Evolutionary conservation across 345 rosid genomes (phyloP).

Genomic region (Eucalyptus tenuipes): DNA sequence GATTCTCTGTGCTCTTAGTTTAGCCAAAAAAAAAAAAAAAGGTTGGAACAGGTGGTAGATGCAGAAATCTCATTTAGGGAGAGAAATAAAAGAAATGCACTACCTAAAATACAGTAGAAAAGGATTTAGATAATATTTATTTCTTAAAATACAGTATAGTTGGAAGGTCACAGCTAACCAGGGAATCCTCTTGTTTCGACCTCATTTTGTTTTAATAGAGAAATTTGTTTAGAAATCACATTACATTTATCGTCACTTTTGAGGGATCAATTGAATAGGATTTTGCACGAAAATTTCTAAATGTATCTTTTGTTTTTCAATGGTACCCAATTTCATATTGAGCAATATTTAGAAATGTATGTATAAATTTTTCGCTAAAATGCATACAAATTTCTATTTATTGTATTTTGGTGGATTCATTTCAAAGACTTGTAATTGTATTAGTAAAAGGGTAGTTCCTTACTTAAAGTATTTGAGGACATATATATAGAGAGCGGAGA

Average conservation of each 20-base stretch:
- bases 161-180: not conserved
- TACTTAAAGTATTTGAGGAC: not conserved
- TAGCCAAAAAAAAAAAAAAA: not conserved
- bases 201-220: not conserved
- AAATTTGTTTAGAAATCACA: not conserved
- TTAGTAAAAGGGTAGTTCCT: not conserved
- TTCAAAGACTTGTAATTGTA: not conserved
- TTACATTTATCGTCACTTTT: rapidly evolving
- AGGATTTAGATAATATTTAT: not conserved
- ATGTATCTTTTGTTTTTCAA: no score
- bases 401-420: not conserved
- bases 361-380: no score
- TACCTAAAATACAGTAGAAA: not conserved
- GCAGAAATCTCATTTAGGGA: not conserved
- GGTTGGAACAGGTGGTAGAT: not conserved
- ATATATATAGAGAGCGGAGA: no score
- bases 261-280: not conserved
- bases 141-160: not conserved
- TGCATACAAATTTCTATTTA: not conserved
- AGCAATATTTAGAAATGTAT: not conserved
- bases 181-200: not conserved
- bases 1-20: not conserved
- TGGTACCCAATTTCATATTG: not conserved
- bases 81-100: not conserved
- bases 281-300: not conserved